Evolutionary conservation across 768 basidiomycete species (phyloP).

Genomic region (Naematelia aurantialba): DNA sequence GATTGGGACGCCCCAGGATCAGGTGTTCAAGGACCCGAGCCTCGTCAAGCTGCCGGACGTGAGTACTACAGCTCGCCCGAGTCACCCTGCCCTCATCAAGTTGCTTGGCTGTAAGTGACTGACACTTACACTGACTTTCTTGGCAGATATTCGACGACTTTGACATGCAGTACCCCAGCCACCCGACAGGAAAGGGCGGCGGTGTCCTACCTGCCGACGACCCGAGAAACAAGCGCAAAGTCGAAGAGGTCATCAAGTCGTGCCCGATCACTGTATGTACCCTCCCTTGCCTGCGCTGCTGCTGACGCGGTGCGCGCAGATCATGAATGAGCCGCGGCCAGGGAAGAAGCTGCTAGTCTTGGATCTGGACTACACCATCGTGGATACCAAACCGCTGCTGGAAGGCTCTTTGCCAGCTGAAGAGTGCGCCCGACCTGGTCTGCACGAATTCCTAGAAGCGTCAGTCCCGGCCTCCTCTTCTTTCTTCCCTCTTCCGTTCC

Average conservation of each 20-base stretch:
- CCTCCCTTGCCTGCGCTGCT: no score
- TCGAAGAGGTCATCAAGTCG: conserved; percentile 67
- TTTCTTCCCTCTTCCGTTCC: no score
- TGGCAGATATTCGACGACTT: conserved; percentile 60
- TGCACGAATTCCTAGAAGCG: conserved; percentile 78
- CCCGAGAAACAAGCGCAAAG: conserved; percentile 73
- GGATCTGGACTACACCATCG: conserved; percentile 83
- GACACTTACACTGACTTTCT: neutral
- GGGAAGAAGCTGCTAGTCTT: conserved; percentile 79
- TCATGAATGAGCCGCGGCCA: conserved; percentile 70
- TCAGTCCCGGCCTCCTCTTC: conserved; percentile 8
- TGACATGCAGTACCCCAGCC: conserved; percentile 65
- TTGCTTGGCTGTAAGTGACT: neutral
- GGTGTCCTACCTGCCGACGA: conserved; percentile 65
- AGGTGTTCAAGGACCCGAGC: conserved; percentile 77
- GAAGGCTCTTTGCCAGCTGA: conserved; percentile 71
- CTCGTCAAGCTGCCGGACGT: conserved; percentile 51
- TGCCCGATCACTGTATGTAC: conserved; percentile 46
- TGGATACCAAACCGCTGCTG: conserved; percentile 81
- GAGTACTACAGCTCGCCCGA: neutral
- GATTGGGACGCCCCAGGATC: conserved; percentile 77
- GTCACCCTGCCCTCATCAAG: neutral
- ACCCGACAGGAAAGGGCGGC: conserved; percentile 40
- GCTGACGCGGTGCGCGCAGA: conserved; percentile 49
- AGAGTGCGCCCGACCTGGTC: conserved; percentile 75